These are phyloP conservation scores for Globisporangium viniferum DNA, from an alignment of 352 stramenopile genomes.

Conservation along the genomic window DNA sequence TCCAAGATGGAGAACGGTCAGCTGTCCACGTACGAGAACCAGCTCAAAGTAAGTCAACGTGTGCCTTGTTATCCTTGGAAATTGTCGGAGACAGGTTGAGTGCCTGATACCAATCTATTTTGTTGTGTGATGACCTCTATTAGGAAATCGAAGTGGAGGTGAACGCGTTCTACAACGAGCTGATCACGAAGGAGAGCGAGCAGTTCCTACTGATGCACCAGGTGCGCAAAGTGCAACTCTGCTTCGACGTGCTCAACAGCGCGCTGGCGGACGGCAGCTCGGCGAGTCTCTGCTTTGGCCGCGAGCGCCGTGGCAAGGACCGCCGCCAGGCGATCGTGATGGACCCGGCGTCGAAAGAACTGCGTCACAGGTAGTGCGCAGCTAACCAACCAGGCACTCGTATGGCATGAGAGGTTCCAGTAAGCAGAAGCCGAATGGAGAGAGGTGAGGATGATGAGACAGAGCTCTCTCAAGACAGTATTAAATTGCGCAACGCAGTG, in stretches of 20 bases:
- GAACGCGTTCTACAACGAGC: constrained; percentile 67
- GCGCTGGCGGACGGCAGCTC: constrained; percentile 24
- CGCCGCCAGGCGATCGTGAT: constrained; percentile 66
- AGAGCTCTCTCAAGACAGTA: neutral
- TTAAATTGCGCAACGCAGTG: neutral
- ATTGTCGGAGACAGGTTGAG: neutral
- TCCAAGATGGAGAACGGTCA: constrained; percentile 29
- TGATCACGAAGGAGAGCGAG: constrained; percentile 37
- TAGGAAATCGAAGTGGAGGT: constrained; percentile 80
- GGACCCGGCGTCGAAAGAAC: constrained; percentile 53
- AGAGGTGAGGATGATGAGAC: neutral
- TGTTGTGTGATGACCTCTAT: neutral
- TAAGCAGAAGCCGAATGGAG: neutral
- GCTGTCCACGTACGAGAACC: constrained; percentile 42
- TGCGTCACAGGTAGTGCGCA: constrained; percentile 49
- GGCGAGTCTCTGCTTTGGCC: constrained; percentile 47
- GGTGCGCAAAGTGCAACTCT: constrained; percentile 64
- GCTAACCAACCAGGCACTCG: neutral
- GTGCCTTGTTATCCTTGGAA: neutral
- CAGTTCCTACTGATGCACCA: constrained; percentile 68
- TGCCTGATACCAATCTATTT: neutral
- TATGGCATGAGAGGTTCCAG: neutral
- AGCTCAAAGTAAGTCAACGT: constrained; percentile 45
- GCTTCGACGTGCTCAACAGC: constrained; percentile 54
- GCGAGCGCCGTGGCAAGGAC: constrained; percentile 66